Evolutionary conservation across 2,329 filamentous ascomycete species (phyloP).

Genomic region (Cordyceps pruinosa): DNA sequence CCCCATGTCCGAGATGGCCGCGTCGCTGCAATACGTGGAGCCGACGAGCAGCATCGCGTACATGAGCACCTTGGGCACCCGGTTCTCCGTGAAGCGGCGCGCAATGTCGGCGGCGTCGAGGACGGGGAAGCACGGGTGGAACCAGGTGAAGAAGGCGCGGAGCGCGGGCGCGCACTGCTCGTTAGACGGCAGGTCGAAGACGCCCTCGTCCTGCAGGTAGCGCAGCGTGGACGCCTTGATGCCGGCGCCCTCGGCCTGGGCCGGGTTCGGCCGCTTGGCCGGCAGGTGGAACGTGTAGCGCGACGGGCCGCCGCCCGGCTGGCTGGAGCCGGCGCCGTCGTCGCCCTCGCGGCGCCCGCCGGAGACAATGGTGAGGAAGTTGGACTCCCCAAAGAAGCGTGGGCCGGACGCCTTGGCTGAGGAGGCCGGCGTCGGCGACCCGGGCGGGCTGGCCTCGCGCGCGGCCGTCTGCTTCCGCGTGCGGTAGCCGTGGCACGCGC

Average conservation of each 20-base stretch:
- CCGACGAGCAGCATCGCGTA: constrained; percentile 50
- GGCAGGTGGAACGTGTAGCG: constrained; percentile 26
- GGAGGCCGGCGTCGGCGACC: constrained; percentile 11
- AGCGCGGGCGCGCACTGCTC: constrained; percentile 36
- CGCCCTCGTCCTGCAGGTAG: constrained; percentile 39
- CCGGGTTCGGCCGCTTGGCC: constrained; percentile 20
- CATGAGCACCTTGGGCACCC: constrained; percentile 41
- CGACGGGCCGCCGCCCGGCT: constrained; percentile 14
- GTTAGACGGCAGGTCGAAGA: constrained; percentile 38
- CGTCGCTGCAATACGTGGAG: constrained; percentile 44
- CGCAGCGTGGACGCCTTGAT: constrained; percentile 42
- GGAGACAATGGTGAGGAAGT: constrained; percentile 31
- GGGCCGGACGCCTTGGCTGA: constrained; percentile 20
- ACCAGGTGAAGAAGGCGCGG: constrained; percentile 48
- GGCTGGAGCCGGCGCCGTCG: constrained; percentile 10
- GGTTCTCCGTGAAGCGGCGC: constrained; percentile 30
- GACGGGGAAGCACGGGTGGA: constrained; percentile 50
- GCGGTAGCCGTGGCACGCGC: constrained; percentile 4
- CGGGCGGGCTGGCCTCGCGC: constrained; percentile 2
- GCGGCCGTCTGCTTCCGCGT: constrained; percentile 9
- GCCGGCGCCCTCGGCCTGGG: constrained; percentile 21
- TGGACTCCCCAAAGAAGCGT: constrained; percentile 33
- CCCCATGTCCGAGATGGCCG: constrained; percentile 36
- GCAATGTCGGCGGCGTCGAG: constrained; percentile 40
- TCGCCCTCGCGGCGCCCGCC: constrained; percentile 11